phyloP scores from a whole-genome alignment of 164 flowering plant species.

The Malania oleifera region DNA sequence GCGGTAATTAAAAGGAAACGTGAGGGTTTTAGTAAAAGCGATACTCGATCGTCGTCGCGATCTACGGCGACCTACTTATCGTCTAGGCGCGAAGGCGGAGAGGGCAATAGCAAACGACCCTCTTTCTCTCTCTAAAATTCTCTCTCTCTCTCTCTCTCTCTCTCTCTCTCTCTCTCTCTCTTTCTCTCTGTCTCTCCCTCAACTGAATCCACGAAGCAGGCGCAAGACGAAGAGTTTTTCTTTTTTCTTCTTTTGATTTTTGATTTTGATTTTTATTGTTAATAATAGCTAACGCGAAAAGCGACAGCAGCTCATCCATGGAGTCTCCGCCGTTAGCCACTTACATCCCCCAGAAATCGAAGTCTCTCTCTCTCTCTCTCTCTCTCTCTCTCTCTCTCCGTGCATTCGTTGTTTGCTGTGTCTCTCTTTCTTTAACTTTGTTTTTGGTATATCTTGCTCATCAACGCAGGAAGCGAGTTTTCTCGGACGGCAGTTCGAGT shows the following conservation, averaged over 20 bases:
- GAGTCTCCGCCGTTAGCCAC: constrained; percentile 1
- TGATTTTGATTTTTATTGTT: too few species aligned
- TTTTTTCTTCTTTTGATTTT: not conserved
- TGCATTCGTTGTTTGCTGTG: too few species aligned
- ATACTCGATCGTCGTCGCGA: not conserved
- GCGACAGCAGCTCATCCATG: not conserved
- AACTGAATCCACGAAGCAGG: not conserved
- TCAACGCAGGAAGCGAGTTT: constrained; percentile 25
- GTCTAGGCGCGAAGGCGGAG: not conserved
- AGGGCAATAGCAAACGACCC: not conserved
- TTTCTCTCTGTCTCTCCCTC: not conserved
- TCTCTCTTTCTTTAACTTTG: too few species aligned
- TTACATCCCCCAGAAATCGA: not conserved
- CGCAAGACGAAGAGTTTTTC: not conserved
- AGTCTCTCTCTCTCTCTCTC: not conserved
- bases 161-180: too few species aligned
- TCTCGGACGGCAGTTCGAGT: constrained; percentile 15
- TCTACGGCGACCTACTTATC: not conserved
- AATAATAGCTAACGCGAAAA: too few species aligned
- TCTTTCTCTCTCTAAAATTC: too few species aligned
- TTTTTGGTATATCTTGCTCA: too few species aligned
- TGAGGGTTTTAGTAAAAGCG: not conserved
- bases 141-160: not conserved
- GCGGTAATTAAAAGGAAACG: not conserved
- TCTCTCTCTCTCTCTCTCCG: constrained; percentile 9